Base-by-base conservation (phyloP, 192 early-diverging fungal genomes). In the Backusella australiensis region DNA sequence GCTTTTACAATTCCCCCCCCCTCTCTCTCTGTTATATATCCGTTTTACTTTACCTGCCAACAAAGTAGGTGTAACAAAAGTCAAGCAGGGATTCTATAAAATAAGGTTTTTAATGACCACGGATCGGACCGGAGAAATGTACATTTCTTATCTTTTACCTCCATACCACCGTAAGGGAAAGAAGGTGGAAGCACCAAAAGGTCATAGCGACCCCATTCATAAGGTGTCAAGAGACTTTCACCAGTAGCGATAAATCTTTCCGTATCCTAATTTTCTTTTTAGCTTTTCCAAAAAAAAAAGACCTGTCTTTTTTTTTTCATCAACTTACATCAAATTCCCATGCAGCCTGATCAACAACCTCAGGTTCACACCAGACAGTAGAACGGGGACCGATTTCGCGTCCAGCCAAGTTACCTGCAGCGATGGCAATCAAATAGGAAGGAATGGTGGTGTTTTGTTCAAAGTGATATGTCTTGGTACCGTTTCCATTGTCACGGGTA, bases 41-140 rank as follows among this genome's bases (percentile, higher is more conserved):
- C 15, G 0, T 32, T 36, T 52, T 15, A 67, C 5, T 52, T 73
- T 79, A 74, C 77, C 96, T 44, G 97, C 97, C 74, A 99, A 85
- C 41, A 99, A 87, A n/a, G 96, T 95, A 23, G 98, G 98, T 17
- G 98, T 99, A 32, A 97, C 96, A 92, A 98, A 99, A 4, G 98
- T 98, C 71, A 97, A 84, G 82, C 96, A 97, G 21, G 98, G 98
- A 83, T 99, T 99, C 89, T 99, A 94, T 52, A 78, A 41, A 77
- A 82, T 14, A 4, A 21, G 6, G 29, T 23, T 41, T 32, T 46
- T 6, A 59, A 59, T 56, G 56, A 59, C 17, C 32, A 73, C 73
- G 42, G 49, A 36, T 36, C 34, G 41, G 66, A 66, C 42, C 36
- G 34, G 21, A 49, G 14, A 53, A 32, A 34, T 32, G 11, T 19